Evolutionary conservation across 805 yeast species (phyloP).

Genomic region (Zygoascus tannicola): DNA sequence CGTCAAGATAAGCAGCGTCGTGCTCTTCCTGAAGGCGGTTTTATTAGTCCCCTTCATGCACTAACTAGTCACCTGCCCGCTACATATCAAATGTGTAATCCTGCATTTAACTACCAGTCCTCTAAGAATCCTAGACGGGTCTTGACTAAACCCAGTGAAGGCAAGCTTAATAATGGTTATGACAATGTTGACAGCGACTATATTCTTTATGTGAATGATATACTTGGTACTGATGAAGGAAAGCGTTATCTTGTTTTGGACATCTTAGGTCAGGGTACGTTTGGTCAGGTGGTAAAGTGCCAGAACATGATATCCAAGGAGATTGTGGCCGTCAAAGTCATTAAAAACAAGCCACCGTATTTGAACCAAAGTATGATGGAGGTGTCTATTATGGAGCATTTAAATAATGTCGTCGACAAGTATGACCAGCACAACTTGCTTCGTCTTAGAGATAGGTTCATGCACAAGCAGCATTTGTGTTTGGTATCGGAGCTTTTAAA

Average conservation of each 20-base stretch:
- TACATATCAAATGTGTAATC: slow-evolving; percentile 77
- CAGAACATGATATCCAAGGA: slow-evolving; percentile 72
- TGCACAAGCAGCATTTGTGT: slow-evolving; percentile 88
- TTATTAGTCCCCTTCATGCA: slow-evolving; percentile 57
- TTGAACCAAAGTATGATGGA: slow-evolving; percentile 88
- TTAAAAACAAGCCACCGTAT: slow-evolving; percentile 85
- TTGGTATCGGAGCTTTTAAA: slow-evolving; percentile 84
- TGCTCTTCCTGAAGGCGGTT: slow-evolving; percentile 32
- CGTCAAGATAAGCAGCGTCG: slow-evolving; percentile 27
- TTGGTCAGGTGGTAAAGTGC: slow-evolving; percentile 97
- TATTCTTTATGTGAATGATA: slow-evolving; percentile 87
- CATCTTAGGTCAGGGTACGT: slow-evolving; percentile 90
- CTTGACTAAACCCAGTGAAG: slow-evolving; percentile 85
- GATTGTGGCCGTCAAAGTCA: slow-evolving; percentile 88
- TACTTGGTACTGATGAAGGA: slow-evolving; percentile 77
- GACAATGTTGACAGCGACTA: slow-evolving; percentile 89
- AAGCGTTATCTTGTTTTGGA: slow-evolving; percentile 83
- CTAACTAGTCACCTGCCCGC: slow-evolving; percentile 68
- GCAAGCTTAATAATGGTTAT: slow-evolving; percentile 65
- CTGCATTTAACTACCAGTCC: slow-evolving; percentile 72
- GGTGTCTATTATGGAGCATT: slow-evolving; percentile 72
- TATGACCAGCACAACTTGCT: slow-evolving; percentile 65
- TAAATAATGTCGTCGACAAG: slow-evolving; percentile 65
- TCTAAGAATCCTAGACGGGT: slow-evolving; percentile 86
- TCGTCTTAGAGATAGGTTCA: slow-evolving; percentile 73